Evolutionary conservation across 768 basidiomycete species (phyloP), one percentile per base, ranked within the genome.

Genomic region (Lactarius deliciosus): DNA sequence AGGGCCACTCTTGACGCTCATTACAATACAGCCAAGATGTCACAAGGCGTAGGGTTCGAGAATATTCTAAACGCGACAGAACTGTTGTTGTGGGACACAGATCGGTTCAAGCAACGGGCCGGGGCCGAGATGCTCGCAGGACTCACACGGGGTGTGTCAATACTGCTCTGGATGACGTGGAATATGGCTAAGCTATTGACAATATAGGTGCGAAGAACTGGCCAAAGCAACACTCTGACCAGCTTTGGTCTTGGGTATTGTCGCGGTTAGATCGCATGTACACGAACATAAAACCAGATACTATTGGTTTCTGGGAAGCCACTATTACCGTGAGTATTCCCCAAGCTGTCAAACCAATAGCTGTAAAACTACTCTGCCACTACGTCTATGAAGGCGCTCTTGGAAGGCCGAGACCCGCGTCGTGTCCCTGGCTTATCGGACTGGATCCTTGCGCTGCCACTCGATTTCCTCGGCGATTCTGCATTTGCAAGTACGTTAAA

Each of bases 61-160:
- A 77, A 77, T 30, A 76, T 89, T 25, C 77, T 91, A 38, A 74
- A 77, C 16, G 77, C 80, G 20, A 79, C 89, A 41, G 91, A 94
- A 47, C 78, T 84, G 15, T 73, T 92, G 34, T 77, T 92, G 47
- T 78, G 76, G 40, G 90, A 89, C 58, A 63, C 81, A 20, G 90
- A 94, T 72, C 90, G 91, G 66, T 94, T 89, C 79, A 92, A 93
- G 76, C 94, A 94, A 74, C 84, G 93, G 30, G 91, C 91, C 34
- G 87, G 88, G 30, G 87, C 86, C 60, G 89, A 89, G 76, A 76
- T 94, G 38, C 74, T 95, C 32, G 81, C 84, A 41, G 94, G 94
- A 25, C 72, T 94, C 57, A 76, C 92, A 63, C 84, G 94, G 68
- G 94, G 90, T 89, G 73, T 61, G 79, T 57, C 34, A 63, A n/a